Evolutionary conservation across 805 yeast species (phyloP).

Genomic region (Pichia ethanolica): DNA sequence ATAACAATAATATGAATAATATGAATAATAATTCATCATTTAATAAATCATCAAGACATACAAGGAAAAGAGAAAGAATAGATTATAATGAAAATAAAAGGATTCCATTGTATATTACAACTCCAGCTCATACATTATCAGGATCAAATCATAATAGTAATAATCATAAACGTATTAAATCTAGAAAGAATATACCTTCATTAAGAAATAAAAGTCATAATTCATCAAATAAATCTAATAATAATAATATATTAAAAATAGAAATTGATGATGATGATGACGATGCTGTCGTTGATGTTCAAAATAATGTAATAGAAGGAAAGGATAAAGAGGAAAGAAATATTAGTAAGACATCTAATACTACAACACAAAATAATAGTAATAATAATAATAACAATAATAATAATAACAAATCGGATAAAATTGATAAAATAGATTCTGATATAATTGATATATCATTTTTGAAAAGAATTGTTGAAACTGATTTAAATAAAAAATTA

Average conservation of each 20-base stretch:
- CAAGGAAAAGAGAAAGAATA: slow-evolving; percentile 15
- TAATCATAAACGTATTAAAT: too few species aligned
- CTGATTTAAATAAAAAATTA: slow-evolving; percentile 4
- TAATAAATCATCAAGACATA: slow-evolving; percentile 9
- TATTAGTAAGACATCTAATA: too few species aligned
- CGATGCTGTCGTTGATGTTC: too few species aligned
- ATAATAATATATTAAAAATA: too few species aligned
- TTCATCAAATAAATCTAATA: too few species aligned
- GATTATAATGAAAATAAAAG: slow-evolving; percentile 23
- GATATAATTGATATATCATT: slow-evolving; percentile 3
- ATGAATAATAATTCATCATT: background rate
- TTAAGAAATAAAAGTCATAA: too few species aligned
- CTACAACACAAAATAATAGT: background rate
- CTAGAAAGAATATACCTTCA: background rate
- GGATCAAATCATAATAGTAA: too few species aligned
- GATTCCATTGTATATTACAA: slow-evolving; percentile 1
- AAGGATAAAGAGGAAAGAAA: too few species aligned
- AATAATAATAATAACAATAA: background rate
- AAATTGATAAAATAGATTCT: background rate
- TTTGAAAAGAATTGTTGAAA: slow-evolving; percentile 1
- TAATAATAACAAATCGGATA: background rate
- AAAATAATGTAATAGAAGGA: too few species aligned
- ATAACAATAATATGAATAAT: too few species aligned
- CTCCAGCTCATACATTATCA: background rate
- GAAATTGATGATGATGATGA: too few species aligned